These are phyloP conservation scores for Malassezia globosa DNA, from an alignment of 1,284 basidiomycete species.

Conservation along the genomic window DNA sequence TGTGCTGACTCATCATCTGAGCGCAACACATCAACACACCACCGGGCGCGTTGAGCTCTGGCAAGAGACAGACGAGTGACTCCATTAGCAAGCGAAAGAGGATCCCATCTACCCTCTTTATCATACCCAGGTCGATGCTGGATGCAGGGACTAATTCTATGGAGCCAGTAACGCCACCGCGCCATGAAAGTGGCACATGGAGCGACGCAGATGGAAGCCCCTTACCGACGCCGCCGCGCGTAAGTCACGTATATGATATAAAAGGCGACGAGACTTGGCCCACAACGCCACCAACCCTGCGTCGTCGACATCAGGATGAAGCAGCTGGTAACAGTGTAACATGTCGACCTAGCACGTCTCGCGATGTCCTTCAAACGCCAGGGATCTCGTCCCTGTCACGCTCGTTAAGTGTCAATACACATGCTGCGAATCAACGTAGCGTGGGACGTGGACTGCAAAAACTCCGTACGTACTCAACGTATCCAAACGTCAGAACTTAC, in stretches of 20 bases:
- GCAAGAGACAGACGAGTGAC: no score
- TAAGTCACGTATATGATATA: conserved; percentile 12
- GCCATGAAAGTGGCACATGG: background rate
- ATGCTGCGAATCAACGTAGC: conserved; percentile 9
- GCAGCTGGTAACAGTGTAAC: background rate
- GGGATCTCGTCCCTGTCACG: background rate
- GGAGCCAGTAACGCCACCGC: no score
- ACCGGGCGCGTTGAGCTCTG: no score
- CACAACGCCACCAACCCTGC: background rate
- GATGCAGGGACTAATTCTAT: background rate
- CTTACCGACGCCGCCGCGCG: conserved; percentile 16
- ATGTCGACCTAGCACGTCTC: background rate
- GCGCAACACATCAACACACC: no score
- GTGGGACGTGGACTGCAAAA: conserved; percentile 15
- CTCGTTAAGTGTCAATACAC: conserved; percentile 1
- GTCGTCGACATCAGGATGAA: background rate
- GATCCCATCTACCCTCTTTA: no score
- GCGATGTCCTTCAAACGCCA: conserved; percentile 1
- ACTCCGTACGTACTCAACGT: conserved; percentile 12
- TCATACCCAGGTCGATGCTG: background rate
- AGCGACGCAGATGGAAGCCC: conserved; percentile 14
- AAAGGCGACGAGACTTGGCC: background rate
- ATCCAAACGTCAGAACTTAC: no score
- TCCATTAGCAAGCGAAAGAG: no score
- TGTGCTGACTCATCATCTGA: no score